Percentiles rank a stretch among this genome's conserved stretches.
Evolutionary conservation across 305 asterid genomes (phyloP).

Genomic region (Lippia alba): DNA sequence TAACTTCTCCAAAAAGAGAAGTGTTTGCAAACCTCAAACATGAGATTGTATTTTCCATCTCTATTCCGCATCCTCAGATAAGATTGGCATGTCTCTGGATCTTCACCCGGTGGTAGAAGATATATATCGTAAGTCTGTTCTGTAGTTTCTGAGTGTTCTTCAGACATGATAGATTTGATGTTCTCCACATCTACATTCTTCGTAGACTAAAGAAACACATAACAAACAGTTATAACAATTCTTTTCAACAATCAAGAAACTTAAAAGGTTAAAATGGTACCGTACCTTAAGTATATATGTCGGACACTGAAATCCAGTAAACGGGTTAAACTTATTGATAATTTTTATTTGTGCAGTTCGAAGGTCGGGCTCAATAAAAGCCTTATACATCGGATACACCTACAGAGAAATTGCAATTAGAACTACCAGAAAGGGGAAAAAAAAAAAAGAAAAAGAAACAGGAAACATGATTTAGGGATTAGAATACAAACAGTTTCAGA

Average conservation of each 20-base stretch:
- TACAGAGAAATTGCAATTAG: too few relatives aligned
- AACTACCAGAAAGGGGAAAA: too few relatives aligned
- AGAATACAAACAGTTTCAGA: slow-evolving; percentile 87
- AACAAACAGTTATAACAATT: slow-evolving; percentile 32
- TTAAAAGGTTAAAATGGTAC: slow-evolving; percentile 42
- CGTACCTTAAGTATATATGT: slow-evolving; percentile 97
- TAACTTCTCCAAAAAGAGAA: too few relatives aligned
- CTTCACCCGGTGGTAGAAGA: slow-evolving; percentile 99
- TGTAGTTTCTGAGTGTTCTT: slow-evolving; percentile 66
- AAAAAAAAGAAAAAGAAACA: too few relatives aligned
- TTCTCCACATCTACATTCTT: slow-evolving; percentile 63
- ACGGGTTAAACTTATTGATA: slow-evolving; percentile 93
- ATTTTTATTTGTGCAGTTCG: slow-evolving; percentile 93
- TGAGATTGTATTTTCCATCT: slow-evolving; percentile 98
- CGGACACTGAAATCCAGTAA: slow-evolving; percentile 92
- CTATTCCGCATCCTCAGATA: slow-evolving; percentile 98
- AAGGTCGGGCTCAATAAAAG: slow-evolving; percentile 98
- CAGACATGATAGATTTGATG: slow-evolving; percentile 72
- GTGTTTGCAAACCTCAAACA: slow-evolving; percentile 84
- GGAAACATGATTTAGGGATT: not conserved
- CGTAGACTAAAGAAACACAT: slow-evolving; percentile 63
- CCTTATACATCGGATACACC: slow-evolving; percentile 99
- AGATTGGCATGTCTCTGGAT: slow-evolving; percentile 97
- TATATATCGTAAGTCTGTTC: slow-evolving; percentile 94
- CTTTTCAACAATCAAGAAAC: slow-evolving; percentile 4